Percentiles rank a stretch among this genome's conserved stretches.
These are phyloP conservation scores for Hanseniaspora clermontiae DNA, from an alignment of 805 yeast genomes.

Conservation along the genomic window DNA sequence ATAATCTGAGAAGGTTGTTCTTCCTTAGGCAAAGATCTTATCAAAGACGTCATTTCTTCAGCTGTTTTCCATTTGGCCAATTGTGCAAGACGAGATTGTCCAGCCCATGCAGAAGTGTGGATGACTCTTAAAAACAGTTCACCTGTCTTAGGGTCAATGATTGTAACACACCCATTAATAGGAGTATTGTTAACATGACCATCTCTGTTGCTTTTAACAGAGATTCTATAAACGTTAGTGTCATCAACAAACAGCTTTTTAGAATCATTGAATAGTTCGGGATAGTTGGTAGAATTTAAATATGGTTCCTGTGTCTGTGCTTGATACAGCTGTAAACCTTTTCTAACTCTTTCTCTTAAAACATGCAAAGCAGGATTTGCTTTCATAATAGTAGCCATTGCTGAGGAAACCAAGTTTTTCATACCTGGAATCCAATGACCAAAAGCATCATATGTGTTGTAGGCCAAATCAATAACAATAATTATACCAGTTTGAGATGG, in stretches of 20 bases:
- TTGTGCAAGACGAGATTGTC: constrained; percentile 86
- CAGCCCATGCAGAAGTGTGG: constrained; percentile 93
- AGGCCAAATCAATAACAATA: constrained; percentile 84
- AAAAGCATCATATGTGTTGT: constrained; percentile 89
- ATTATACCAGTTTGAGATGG: constrained; percentile 90
- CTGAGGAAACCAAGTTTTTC: constrained; percentile 77
- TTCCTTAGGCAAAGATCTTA: constrained; percentile 78
- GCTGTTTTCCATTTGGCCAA: constrained; percentile 97
- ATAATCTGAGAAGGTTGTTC: constrained; percentile 91
- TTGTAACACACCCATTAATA: constrained; percentile 83
- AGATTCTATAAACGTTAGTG: constrained; percentile 83
- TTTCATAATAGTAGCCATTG: constrained; percentile 87
- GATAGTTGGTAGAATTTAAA: constrained; percentile 77
- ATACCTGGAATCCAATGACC: constrained; percentile 97
- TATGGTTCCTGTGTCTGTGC: constrained; percentile 88
- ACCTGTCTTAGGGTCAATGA: constrained; percentile 81
- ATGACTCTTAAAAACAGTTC: constrained; percentile 79
- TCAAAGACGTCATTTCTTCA: constrained; percentile 86
- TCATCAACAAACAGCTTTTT: constrained; percentile 83
- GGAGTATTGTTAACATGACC: constrained; percentile 90
- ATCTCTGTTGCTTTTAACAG: constrained; percentile 80
- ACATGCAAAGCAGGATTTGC: constrained; percentile 88
- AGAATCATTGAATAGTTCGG: constrained; percentile 76
- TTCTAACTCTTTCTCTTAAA: constrained; percentile 82
- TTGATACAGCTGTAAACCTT: constrained; percentile 85